Evolutionary conservation across 495 filamentous ascomycete genomes (phyloP).

Genomic region (Chaetomium fimeti): DNA sequence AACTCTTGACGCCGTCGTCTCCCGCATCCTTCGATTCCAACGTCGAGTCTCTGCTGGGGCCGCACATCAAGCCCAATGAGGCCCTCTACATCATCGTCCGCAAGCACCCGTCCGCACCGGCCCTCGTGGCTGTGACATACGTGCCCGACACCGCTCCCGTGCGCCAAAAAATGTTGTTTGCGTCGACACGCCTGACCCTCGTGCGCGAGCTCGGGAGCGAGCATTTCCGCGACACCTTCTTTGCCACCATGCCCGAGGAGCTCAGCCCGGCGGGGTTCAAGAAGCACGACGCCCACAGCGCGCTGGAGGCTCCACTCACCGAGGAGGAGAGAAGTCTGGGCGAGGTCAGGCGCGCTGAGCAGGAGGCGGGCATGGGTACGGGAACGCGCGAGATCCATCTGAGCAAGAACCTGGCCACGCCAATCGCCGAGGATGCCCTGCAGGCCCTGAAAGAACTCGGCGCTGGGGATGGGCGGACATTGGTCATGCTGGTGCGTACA

Average conservation of each 20-base stretch:
- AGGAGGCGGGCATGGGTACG: slow-evolving; percentile 72
- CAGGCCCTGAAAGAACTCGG: slow-evolving; percentile 60
- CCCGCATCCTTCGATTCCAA: slow-evolving; percentile 62
- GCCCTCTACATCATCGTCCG: slow-evolving; percentile 86
- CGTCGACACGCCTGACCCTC: slow-evolving; percentile 79
- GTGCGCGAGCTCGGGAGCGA: slow-evolving; percentile 84
- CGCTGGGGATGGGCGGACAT: slow-evolving; percentile 48
- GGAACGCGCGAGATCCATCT: slow-evolving; percentile 57
- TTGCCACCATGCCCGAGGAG: slow-evolving; percentile 74
- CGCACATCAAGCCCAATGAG: slow-evolving; percentile 67
- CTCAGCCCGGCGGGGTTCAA: slow-evolving; percentile 70
- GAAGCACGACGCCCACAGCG: slow-evolving; percentile 67
- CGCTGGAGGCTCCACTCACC: slow-evolving; percentile 74
- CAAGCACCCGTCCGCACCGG: slow-evolving; percentile 52
- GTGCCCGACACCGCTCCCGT: slow-evolving; percentile 88
- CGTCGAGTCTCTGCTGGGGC: slow-evolving; percentile 51
- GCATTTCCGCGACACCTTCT: slow-evolving; percentile 73
- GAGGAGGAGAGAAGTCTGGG: slow-evolving; percentile 81
- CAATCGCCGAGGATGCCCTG: slow-evolving; percentile 66
- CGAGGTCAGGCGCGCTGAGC: slow-evolving; percentile 76
- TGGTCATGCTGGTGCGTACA: slow-evolving; percentile 79
- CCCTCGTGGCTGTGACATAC: slow-evolving; percentile 79
- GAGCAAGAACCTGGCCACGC: slow-evolving; percentile 61
- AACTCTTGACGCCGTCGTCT: slow-evolving; percentile 55
- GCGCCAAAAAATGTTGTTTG: slow-evolving; percentile 94